Conservation (phyloP, 164 flowering plant species). For the Magnolia officinalis region DNA sequence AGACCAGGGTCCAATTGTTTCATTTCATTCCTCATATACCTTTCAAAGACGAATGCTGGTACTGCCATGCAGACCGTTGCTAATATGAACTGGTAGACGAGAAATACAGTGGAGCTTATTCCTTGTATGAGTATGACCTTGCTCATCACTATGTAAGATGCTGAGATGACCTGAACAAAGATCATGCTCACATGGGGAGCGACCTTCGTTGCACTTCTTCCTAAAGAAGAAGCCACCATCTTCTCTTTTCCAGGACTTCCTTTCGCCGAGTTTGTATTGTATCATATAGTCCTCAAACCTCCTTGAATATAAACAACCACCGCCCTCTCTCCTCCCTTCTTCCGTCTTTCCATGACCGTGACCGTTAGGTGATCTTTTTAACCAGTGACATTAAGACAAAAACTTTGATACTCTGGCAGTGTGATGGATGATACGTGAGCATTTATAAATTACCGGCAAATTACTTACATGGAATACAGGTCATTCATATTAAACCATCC, state of each 20-base stretch:
- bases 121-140: not conserved
- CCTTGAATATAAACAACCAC: not conserved
- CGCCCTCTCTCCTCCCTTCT: not conserved
- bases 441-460: not conserved
- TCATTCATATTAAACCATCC: too few species aligned
- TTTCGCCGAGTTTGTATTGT: too few species aligned
- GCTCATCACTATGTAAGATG: constrained; percentile 2
- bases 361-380: not conserved
- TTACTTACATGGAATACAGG: too few species aligned
- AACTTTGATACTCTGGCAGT: not conserved
- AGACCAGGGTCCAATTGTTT: not conserved
- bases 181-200: not conserved
- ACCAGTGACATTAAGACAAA: not conserved
- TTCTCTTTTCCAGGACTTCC: not conserved
- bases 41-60: constrained; percentile 7
- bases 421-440: not conserved
- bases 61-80: constrained; percentile 3
- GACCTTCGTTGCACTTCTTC: not conserved
- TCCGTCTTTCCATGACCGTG: not conserved
- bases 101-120: constrained; percentile 4
- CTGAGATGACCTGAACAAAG: not conserved
- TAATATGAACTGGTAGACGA: constrained; percentile 4
- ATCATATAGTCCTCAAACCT: too few species aligned
- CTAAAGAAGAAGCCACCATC: not conserved
- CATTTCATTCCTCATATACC: not conserved